Evolutionary conservation across 805 yeast genomes (phyloP).

Genomic region (Candida khao-thaluensis): DNA sequence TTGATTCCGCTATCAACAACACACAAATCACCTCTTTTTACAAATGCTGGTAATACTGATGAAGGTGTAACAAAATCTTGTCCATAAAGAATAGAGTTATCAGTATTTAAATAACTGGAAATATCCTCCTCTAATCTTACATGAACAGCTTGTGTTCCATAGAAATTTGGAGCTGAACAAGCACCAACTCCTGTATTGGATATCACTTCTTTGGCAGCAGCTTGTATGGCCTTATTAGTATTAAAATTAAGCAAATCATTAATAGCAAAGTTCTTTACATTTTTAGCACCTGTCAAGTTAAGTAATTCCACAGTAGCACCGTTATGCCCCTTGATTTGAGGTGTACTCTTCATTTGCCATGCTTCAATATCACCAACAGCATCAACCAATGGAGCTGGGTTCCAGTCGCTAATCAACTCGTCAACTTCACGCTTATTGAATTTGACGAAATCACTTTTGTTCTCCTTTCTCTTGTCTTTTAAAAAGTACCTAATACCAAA

Average conservation of each 20-base stretch:
- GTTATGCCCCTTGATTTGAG: constrained; percentile 59
- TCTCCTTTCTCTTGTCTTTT: constrained; percentile 73
- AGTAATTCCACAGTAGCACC: constrained; percentile 35
- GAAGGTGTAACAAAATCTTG: constrained; percentile 88
- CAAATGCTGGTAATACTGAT: constrained; percentile 87
- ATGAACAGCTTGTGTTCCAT: constrained; percentile 93
- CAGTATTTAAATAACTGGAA: constrained; percentile 73
- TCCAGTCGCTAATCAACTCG: constrained; percentile 86
- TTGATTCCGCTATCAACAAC: constrained; percentile 81
- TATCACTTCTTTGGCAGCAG: constrained; percentile 58
- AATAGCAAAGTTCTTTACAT: constrained; percentile 65
- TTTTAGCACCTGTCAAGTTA: constrained; percentile 17
- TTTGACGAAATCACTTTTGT: constrained; percentile 67
- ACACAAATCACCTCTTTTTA: constrained; percentile 91
- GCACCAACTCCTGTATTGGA: constrained; percentile 89
- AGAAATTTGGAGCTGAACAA: constrained; percentile 97
- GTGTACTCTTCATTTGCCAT: constrained; percentile 65
- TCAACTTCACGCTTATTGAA: constrained; percentile 67
- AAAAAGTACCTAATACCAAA: constrained; percentile 83
- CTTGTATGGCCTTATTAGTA: constrained; percentile 43
- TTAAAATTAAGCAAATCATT: constrained; percentile 70
- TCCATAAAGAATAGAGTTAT: constrained; percentile 80
- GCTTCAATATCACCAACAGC: constrained; percentile 49
- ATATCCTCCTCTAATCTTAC: constrained; percentile 72
- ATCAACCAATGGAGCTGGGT: constrained; percentile 78